Base-by-base conservation (phyloP, 345 rosid species). In the Brassica juncea region DNA sequence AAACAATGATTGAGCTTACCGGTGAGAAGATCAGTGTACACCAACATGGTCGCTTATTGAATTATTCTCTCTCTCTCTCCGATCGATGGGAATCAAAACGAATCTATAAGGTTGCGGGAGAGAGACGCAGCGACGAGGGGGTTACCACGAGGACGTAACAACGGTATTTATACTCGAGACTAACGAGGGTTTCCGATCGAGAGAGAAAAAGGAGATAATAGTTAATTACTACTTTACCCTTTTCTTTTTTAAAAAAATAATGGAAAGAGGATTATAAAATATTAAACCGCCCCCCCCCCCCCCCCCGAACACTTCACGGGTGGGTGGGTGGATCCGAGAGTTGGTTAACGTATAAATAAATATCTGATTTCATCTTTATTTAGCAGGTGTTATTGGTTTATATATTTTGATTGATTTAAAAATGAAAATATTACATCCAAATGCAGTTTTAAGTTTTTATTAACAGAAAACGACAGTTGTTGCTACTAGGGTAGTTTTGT, bases 111-210 rank as follows among this genome's bases (percentile, higher is more conserved):
- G 57, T 54, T 54, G 59, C 59, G 59, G 59, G 59, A 54, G 59
- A 54, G 59, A 54, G 59, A 54, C 59, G 59, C 59, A 54, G 59
- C 59, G 59, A 54, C 59, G 23, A 54, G 10, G 59, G 59, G 59
- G 16, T 54, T 54, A 16, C 7, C 21, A 6, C 1, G 8, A 54
- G 21, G 59, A 6, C 59, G 8, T 54, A 54, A 54, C 59, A 1
- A 6, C 25, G 25, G 0, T 54, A 54, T 54, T 54, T 54, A 54
- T 54, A 54, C 4, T 16, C 25, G 59, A 6, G 59, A 25, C 25
- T 54, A 54, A 54, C 59, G 25, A 54, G 59, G 59, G 59, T 54
- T 54, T 54, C 59, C 57, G 15, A 47, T 47, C 4, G 21, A 16
- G 16, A n/a, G 57, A 49, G 44, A 37, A 19, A 49, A 5, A 49